Base-by-base conservation (phyloP, 2,329 filamentous ascomycete species). In the Cyphellophora europaea region DNA sequence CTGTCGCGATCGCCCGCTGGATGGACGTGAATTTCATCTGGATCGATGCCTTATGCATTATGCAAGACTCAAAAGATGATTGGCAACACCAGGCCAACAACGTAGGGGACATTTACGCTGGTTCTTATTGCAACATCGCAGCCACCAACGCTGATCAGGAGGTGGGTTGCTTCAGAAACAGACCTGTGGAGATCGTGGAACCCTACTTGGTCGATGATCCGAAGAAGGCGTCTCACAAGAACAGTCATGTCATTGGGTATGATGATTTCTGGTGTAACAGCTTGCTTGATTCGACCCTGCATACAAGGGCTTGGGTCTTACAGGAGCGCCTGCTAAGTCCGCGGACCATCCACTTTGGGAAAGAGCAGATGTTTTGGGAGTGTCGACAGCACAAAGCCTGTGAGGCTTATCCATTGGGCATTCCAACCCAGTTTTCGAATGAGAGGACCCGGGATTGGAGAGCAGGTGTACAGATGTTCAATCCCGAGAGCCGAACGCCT, bases 31-130 rank as follows among this genome's bases (percentile, higher is more conserved):
- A 35, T 1, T 57, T 54, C 34, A 35, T 58, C 4, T 58, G 55
- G 54, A 53, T 58, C 27, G 53, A 57, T 42, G 47, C 48, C n/a
- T 36, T 57, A 0, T 58, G 55, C 19, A 54, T 58, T 11, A 35
- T 53, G 15, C 53, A 58, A 27, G 35, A 49, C 31, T 53, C 55
- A 30, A 27, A 19, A 13, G 35, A 19, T 8, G 41, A 41, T 17
- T 45, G 42, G 42, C 31, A 23, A 15, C 18, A 12, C 2, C 32
- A 45, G 30, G 18, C 35, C 11, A 30, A 27, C 2, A 30, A 19
- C n/a, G 42, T 45, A 41, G 30, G 38, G 17, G 38, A 45, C 12
- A 44, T 44, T 11, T 45, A 44, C 27, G 17, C 33, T 4, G 17
- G 31, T 19, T 40, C 40, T 6, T 35, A 33, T 16, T 39, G 33